Base-by-base conservation (phyloP, 768 basidiomycete species). In the Lentinula sp. region DNA sequence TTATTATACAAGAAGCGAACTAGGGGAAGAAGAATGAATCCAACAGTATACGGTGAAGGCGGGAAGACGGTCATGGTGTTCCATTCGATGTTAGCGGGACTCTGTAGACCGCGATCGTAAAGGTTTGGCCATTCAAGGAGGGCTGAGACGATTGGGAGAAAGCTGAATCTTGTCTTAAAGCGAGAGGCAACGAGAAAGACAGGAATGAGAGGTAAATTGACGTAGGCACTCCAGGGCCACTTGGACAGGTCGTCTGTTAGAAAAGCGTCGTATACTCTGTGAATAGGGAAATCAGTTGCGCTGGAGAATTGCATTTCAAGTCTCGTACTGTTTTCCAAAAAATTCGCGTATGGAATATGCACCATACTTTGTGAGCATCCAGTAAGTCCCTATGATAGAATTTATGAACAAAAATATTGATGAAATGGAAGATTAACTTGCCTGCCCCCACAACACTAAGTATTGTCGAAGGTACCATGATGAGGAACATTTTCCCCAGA, bases 151-250 rank as follows among this genome's bases (percentile, higher is more conserved):
- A 81, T 67, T 43, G 79, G 71, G 18, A 77, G 70, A 32, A 72
- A 61, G 23, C 50, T 35, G 8, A 67, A 63, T 23, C 69, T 70
- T 41, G 67, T 71, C 59, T 79, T 77, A 46, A 85, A 77, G 43
- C 87, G 85, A 36, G 87, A 82, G 35, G 84, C 72, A 66, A 91
- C 77, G 63, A 93, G 84, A 32, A 81, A 78, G 48, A 90, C 69
- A 0, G 91, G 89, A 43, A 93, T 79, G 37, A 88, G 71, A 6
- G 88, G 89, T 15, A 93, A 83, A 69, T 91, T 87, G 68, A 90
- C 70, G 73, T 81, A 90, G 41, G 88, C 87, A 49, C 85, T 82
- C 83, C 85, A 86, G 1, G 88, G 85, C 91, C 91, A 93, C 57
- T 85, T 83, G 43, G 76, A 73, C 0, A 85, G 85, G 67, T 92